phyloP scores from a whole-genome alignment of 1,284 basidiomycete species.

The Ceratorhiza oryzae-sativae region DNA sequence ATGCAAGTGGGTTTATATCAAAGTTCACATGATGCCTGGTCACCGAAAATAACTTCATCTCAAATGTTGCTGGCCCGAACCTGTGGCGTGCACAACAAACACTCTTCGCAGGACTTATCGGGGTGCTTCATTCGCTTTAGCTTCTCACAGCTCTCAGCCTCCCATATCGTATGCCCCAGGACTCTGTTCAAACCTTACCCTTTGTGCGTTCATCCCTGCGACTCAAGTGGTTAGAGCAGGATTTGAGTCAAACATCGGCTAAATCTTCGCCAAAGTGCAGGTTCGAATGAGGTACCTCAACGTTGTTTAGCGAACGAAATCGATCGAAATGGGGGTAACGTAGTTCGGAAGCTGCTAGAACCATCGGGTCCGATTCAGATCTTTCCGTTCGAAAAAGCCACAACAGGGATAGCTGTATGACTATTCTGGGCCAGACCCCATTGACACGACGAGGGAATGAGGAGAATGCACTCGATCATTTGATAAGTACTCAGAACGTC shows the following conservation, averaged over 20 bases:
- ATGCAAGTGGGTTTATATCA: not conserved
- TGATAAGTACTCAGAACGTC: not conserved
- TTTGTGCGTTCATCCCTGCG: not conserved
- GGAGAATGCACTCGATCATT: not conserved
- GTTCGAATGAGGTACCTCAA: not conserved
- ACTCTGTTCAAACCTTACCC: not conserved
- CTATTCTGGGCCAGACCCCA: too few species aligned
- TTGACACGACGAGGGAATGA: not conserved
- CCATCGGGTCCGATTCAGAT: not conserved
- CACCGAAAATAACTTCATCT: not conserved
- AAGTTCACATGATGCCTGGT: not conserved
- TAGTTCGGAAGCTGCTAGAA: not conserved
- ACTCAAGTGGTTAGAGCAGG: not conserved
- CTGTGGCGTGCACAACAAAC: not conserved
- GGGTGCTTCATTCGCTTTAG: not conserved
- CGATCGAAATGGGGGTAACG: slow-evolving; percentile 1
- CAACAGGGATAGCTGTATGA: too few species aligned
- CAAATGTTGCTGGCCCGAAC: not conserved
- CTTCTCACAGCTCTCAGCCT: not conserved
- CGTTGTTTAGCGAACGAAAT: not conserved
- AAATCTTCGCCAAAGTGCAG: not conserved
- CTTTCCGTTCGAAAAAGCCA: not conserved
- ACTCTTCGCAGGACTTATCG: not conserved
- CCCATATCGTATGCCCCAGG: not conserved
- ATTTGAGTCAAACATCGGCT: too few species aligned